Base-by-base conservation (phyloP, 192 early-diverging fungal species). In the Coemansia sp. region DNA sequence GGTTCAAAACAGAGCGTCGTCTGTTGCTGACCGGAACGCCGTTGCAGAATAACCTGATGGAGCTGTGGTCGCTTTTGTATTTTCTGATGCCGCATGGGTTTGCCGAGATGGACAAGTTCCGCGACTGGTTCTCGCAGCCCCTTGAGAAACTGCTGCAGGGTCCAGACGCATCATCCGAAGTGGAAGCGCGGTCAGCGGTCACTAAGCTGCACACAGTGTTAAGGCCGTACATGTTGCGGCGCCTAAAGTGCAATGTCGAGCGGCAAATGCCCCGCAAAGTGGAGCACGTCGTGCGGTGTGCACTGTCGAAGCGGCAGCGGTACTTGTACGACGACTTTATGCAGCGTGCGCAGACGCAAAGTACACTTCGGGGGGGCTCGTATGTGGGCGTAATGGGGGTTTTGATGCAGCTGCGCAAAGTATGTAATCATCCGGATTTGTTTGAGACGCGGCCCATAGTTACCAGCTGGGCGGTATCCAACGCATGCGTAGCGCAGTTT, bases 61-160 rank as follows among this genome's bases (percentile, higher is more conserved):
- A 99, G 77, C 83, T 99, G n/a, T 99, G 97, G 97, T 93, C 95
- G 14, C 79, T 99, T 56, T 84, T 99, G 10, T 97, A 99, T 74
- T 99, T 99, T 69, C 70, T 99, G 71, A 77, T 99, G 25, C 97
- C 97, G 5, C 95, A 99, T 68, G 91, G 97, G 23, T 97, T 99
- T 83, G 90, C 88, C 64, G 92, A 90, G 2, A 85, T 93, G 0
- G 93, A 95, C 21, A 92, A 92, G 53, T 99, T 99, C 76, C 92
- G 96, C 69, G 81, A 88, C 34, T 99, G 97, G 97, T 97, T 99
- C 75, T 64, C 76, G 23, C 69, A 71, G 66, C 40, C 40, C 3
- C 40, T 44, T 0, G 40, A 44, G 40, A 44, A 44, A 14, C 40
- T 44, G 3, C 2, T 44, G 40, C 40, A 44, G 14, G 40, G 14